These are phyloP conservation scores for Suillus occidentalis DNA, from an alignment of 768 basidiomycete species.

Conservation along the genomic window DNA sequence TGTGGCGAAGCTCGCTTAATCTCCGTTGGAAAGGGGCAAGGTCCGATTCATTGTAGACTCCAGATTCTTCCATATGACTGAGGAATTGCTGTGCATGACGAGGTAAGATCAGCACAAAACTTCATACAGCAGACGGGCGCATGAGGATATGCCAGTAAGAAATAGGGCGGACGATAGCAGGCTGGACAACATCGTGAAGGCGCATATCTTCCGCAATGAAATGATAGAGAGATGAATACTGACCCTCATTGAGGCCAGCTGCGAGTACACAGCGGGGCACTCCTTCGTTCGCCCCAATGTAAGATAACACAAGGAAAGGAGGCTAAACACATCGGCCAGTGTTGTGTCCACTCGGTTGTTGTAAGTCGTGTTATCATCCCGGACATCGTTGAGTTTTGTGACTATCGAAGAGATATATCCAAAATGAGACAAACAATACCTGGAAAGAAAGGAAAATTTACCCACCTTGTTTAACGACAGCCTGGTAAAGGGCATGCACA, in stretches of 20 bases:
- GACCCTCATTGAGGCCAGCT: conserved; percentile 94
- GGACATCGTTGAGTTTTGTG: conserved; percentile 87
- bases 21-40: conserved; percentile 85
- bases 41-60: conserved; percentile 90
- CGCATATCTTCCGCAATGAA: not conserved
- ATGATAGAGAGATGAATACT: conserved; percentile 38
- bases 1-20: conserved; percentile 76
- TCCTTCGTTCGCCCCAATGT: conserved; percentile 96
- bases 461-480: conserved; percentile 89
- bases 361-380: conserved; percentile 71
- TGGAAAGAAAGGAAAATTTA: not conserved
- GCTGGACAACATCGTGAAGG: not conserved
- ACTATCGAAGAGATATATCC: conserved; percentile 45
- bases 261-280: conserved; percentile 92
- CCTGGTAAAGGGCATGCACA: conserved; percentile 90
- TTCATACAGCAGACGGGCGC: not conserved
- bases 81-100: conserved; percentile 73
- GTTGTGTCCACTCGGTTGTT: conserved; percentile 94
- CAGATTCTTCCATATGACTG: conserved; percentile 94
- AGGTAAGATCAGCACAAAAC: conserved; percentile 21
- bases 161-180: conserved; percentile 17
- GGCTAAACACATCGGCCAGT: conserved; percentile 91
- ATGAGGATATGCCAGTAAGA: conserved; percentile 13
- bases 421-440: not conserved
- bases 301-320: conserved; percentile 95